Percentiles rank a stretch among this genome's conserved stretches.
phyloP scores from a whole-genome alignment of 169 alveolate genomes.

The Miamiensis avidus region DNA sequence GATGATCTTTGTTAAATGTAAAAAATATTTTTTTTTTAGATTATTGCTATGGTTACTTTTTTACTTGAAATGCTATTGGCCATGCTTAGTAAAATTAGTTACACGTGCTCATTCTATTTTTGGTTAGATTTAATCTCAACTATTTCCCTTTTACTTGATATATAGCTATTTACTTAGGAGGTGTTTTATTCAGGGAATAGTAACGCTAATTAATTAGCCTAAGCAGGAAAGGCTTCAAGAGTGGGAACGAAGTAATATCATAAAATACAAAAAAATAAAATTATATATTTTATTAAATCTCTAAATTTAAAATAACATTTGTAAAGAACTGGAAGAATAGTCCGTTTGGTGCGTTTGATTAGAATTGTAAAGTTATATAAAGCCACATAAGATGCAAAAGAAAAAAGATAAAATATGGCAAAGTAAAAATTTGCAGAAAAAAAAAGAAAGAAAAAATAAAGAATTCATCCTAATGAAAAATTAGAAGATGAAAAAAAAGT shows the following conservation, averaged over 20 bases:
- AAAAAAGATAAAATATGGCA: background rate
- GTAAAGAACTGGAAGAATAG: conserved; percentile 52
- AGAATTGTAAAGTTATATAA: conserved; percentile 66
- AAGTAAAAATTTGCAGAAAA: background rate
- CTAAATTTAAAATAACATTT: background rate
- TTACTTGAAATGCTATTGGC: conserved; percentile 42
- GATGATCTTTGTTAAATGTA: too few relatives aligned
- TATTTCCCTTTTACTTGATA: conserved; percentile 59
- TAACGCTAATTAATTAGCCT: conserved; percentile 56
- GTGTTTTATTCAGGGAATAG: conserved; percentile 49
- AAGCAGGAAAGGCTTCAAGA: conserved; percentile 77
- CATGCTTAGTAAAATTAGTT: conserved; percentile 42
- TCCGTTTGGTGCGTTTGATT: conserved; percentile 58
- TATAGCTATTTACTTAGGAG: conserved; percentile 63
- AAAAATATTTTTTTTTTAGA: background rate
- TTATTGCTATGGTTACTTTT: conserved; percentile 42
- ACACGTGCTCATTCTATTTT: conserved; percentile 63
- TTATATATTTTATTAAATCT: background rate
- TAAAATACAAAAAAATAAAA: background rate
- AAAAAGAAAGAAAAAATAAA: background rate
- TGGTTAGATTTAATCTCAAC: conserved; percentile 81
- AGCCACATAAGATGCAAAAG: conserved; percentile 19
- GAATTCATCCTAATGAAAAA: background rate
- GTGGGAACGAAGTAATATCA: conserved; percentile 69
- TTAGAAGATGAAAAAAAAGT: background rate